A percentile compares a stretch with the other conserved stretches of the same genome.
These are phyloP conservation scores for Aspergillus udagawae DNA, from an alignment of 2,329 filamentous ascomycete genomes.

Conservation along the genomic window DNA sequence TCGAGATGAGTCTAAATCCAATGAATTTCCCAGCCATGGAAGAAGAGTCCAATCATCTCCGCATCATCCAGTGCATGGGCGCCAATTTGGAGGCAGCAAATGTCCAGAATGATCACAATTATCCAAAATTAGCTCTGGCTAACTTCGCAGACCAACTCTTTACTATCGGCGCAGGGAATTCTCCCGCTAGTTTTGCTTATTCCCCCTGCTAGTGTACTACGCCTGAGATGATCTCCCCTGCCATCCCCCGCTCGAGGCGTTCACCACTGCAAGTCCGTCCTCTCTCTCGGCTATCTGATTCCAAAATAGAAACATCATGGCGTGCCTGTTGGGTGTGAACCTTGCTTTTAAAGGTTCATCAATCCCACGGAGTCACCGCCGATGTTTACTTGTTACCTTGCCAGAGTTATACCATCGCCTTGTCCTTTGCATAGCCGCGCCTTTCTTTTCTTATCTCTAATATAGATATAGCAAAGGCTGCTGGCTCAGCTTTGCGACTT, in stretches of 20 bases:
- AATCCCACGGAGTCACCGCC: conserved; percentile 12
- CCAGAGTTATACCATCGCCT: conserved; percentile 16
- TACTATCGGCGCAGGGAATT: not conserved
- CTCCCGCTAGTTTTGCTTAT: conserved; percentile 5
- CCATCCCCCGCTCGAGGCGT: conserved; percentile 6
- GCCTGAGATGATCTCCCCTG: conserved; percentile 12
- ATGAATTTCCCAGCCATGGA: conserved; percentile 15
- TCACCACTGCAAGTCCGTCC: conserved; percentile 14
- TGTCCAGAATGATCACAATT: conserved; percentile 11
- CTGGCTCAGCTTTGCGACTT: conserved; percentile 40
- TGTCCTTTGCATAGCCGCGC: conserved; percentile 19
- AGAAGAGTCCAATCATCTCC: conserved; percentile 12
- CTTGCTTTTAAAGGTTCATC: conserved; percentile 20
- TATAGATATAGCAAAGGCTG: conserved; percentile 37
- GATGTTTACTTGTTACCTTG: conserved; percentile 5
- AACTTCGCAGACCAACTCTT: conserved; percentile 11
- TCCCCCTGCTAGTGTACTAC: conserved; percentile 1
- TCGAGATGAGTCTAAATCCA: conserved; percentile 12
- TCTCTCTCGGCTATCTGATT: conserved; percentile 13
- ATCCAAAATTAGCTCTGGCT: conserved; percentile 21
- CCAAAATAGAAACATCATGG: conserved; percentile 23
- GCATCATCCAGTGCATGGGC: conserved; percentile 12
- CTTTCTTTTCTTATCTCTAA: conserved; percentile 24
- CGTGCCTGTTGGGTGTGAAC: conserved; percentile 7
- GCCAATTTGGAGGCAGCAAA: conserved; percentile 9